Conservation (phyloP, 106 monocot genomes). For the Dendrobium catenatum region DNA sequence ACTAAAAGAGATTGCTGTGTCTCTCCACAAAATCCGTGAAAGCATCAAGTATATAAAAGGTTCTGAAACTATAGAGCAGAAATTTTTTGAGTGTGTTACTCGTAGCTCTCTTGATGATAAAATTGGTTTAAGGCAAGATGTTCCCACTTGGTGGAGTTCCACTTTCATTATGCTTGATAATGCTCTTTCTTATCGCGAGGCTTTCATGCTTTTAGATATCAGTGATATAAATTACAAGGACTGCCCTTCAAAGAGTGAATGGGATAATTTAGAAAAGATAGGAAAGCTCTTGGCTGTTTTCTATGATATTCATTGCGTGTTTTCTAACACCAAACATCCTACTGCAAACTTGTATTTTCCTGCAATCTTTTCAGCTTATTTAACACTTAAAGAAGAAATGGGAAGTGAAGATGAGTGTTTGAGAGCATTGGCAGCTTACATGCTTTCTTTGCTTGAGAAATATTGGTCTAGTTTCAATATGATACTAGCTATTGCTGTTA, state of each 20-base stretch:
- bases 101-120: background rate
- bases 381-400: background rate
- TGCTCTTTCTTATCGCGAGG: background rate
- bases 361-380: background rate
- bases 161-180: slow-evolving; percentile 8
- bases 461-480: slow-evolving; percentile 2
- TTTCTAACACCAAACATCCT: slow-evolving; percentile 1
- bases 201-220: slow-evolving; percentile 1
- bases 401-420: slow-evolving; percentile 3
- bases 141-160: slow-evolving; percentile 6
- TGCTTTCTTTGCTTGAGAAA: slow-evolving; percentile 1
- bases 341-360: slow-evolving; percentile 15
- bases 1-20: background rate
- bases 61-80: slow-evolving; percentile 1
- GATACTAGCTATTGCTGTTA: slow-evolving; percentile 6
- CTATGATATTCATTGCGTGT: background rate
- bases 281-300: slow-evolving; percentile 2
- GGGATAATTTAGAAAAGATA: slow-evolving; percentile 6
- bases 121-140: slow-evolving; percentile 12
- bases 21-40: slow-evolving; percentile 4
- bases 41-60: slow-evolving; percentile 12
- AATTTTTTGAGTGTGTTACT: slow-evolving; percentile 4
- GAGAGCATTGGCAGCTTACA: background rate
- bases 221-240: slow-evolving; percentile 6
- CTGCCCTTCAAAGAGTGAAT: background rate